Conservation (phyloP, 2,329 filamentous ascomycete genomes). For the Diaporthe batatas region DNA sequence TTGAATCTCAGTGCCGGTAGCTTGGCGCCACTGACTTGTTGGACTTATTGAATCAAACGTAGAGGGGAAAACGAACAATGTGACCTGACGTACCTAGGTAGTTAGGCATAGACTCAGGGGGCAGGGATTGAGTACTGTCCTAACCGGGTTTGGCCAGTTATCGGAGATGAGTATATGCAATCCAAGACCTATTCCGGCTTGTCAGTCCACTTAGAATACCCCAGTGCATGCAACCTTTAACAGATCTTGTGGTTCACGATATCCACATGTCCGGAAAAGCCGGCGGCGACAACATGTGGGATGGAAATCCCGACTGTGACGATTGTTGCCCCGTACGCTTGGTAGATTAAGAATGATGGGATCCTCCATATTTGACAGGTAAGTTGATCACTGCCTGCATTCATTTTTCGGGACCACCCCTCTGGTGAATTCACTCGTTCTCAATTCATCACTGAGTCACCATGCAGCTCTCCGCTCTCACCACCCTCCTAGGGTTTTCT, state of each 20-base stretch:
- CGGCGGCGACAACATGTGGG: constrained; percentile 20
- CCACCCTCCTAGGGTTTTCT: constrained; percentile 15
- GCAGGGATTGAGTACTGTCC: background rate
- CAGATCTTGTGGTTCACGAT: constrained; percentile 12
- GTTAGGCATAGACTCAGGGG: background rate
- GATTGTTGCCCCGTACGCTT: background rate
- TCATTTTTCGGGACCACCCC: background rate
- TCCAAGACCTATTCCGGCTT: constrained; percentile 4
- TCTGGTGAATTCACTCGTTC: constrained; percentile 17
- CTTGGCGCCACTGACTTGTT: constrained; percentile 2
- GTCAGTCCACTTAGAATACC: constrained; percentile 6
- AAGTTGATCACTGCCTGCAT: background rate
- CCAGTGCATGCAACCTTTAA: constrained; percentile 2
- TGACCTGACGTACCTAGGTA: background rate
- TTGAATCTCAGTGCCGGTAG: background rate
- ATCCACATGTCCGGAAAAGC: constrained; percentile 22
- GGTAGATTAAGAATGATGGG: background rate
- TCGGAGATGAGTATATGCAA: constrained; percentile 30
- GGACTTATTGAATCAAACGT: constrained; percentile 21
- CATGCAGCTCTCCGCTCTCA: constrained; percentile 35
- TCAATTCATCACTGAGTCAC: background rate
- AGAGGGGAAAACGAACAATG: background rate
- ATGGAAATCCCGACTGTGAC: constrained; percentile 9
- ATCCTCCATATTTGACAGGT: background rate
- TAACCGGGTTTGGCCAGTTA: background rate